Percentiles rank a stretch among this genome's conserved stretches.
phyloP scores from a whole-genome alignment of 192 early-diverging fungal genomes.

The Coemansia furcata region DNA sequence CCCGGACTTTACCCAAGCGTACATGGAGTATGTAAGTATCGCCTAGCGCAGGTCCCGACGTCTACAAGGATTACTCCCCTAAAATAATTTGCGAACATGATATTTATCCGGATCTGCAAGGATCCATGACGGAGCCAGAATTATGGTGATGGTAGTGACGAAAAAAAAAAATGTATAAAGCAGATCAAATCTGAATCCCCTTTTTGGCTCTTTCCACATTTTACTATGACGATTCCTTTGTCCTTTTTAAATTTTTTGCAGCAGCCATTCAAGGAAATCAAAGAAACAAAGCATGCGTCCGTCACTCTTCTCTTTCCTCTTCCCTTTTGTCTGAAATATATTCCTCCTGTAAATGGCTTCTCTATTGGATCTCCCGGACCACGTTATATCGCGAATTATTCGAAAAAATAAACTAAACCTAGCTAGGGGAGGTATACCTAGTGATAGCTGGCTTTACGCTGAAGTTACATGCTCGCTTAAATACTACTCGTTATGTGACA shows the following conservation, averaged over 20 bases:
- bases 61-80: conserved; percentile 13
- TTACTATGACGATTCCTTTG: neutral
- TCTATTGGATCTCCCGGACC: neutral
- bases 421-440: neutral
- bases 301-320: neutral
- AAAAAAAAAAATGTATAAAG: neutral
- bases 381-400: neutral
- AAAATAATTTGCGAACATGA: neutral
- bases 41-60: conserved; percentile 47
- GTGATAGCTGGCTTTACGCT: neutral
- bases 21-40: conserved; percentile 23
- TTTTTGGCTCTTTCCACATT: neutral
- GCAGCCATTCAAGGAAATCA: neutral
- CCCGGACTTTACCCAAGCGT: conserved; percentile 49
- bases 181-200: neutral
- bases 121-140: neutral
- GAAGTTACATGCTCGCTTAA: neutral
- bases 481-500: neutral
- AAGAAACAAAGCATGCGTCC: neutral
- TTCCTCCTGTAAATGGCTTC: neutral
- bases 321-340: neutral
- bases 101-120: neutral
- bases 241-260: neutral
- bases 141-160: neutral
- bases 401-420: neutral